Percentiles rank a stretch among this genome's conserved stretches.
Evolutionary conservation across 306 rosid genomes (phyloP).

Genomic region (Hylodesmum podocarpum): DNA sequence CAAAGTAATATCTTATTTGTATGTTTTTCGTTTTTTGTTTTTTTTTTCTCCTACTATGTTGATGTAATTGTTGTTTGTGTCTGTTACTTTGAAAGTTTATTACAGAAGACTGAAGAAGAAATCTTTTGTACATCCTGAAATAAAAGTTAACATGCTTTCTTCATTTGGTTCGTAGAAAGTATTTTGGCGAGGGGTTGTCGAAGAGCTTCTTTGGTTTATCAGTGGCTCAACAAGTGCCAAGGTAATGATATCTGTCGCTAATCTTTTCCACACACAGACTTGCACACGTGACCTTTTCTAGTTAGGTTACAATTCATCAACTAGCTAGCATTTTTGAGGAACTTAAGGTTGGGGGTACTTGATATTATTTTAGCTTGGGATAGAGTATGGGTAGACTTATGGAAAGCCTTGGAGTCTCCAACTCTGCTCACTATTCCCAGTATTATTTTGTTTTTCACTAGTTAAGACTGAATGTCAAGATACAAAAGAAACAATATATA

Average conservation of each 20-base stretch:
- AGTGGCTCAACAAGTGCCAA: constrained; percentile 97
- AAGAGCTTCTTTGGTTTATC: constrained; percentile 98
- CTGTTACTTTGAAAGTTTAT: not conserved
- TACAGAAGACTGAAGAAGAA: constrained; percentile 18
- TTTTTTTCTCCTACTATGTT: constrained; percentile 1
- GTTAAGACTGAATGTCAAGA: not conserved
- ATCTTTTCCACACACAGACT: not conserved
- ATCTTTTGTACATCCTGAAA: constrained; percentile 2
- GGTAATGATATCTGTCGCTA: constrained; percentile 49
- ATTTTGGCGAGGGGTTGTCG: constrained; percentile 98
- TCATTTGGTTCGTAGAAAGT: constrained; percentile 71
- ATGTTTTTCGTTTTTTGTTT: not conserved
- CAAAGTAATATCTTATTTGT: not conserved
- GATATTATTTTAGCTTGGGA: constrained; percentile 20
- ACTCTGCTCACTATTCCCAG: not conserved
- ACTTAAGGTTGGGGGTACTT: not conserved
- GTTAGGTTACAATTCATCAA: not conserved
- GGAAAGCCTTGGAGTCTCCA: constrained; percentile 8
- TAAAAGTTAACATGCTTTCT: constrained; percentile 41
- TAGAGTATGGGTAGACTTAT: not conserved
- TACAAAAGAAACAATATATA: not conserved
- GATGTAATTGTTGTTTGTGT: constrained; percentile 1
- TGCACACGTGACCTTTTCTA: not conserved
- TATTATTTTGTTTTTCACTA: not conserved
- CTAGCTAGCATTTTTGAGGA: not conserved